These are phyloP conservation scores for Phlebiopsis gigantea DNA, from an alignment of 768 basidiomycete genomes.

Conservation along the genomic window DNA sequence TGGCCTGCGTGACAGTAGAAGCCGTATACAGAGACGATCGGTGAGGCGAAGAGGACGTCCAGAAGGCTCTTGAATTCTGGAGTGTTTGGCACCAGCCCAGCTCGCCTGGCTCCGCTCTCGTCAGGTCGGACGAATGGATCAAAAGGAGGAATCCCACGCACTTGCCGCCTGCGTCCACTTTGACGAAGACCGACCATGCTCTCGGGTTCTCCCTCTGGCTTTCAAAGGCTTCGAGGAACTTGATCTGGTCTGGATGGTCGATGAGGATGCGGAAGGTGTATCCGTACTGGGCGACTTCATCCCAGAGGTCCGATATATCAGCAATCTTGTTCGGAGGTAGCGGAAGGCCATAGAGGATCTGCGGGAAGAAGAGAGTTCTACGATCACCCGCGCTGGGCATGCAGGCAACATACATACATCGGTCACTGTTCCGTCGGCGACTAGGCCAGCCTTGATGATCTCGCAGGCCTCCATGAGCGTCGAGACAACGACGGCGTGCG, in stretches of 20 bases:
- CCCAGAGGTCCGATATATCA: constrained; percentile 58
- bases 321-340: constrained; percentile 63
- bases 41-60: constrained; percentile 44
- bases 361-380: constrained; percentile 3
- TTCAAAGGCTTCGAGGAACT: constrained; percentile 59
- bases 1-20: constrained; percentile 82
- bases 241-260: constrained; percentile 71
- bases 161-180: constrained; percentile 75
- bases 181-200: constrained; percentile 76
- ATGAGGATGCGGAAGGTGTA: constrained; percentile 63
- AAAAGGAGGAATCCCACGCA: constrained; percentile 31
- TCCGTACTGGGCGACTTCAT: constrained; percentile 48
- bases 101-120: constrained; percentile 45
- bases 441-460: constrained; percentile 59
- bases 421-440: constrained; percentile 67
- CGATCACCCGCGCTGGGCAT: background rate
- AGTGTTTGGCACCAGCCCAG: constrained; percentile 56
- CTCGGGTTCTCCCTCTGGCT: constrained; percentile 30
- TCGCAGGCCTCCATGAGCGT: constrained; percentile 81
- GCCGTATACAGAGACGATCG: constrained; percentile 61
- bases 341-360: constrained; percentile 84
- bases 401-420: constrained; percentile 48
- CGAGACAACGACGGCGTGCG: constrained; percentile 69
- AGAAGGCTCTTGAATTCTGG: constrained; percentile 53
- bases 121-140: constrained; percentile 14